Base-by-base conservation (phyloP, 2,329 filamentous ascomycete genomes). In the Colletotrichum sublineola region DNA sequence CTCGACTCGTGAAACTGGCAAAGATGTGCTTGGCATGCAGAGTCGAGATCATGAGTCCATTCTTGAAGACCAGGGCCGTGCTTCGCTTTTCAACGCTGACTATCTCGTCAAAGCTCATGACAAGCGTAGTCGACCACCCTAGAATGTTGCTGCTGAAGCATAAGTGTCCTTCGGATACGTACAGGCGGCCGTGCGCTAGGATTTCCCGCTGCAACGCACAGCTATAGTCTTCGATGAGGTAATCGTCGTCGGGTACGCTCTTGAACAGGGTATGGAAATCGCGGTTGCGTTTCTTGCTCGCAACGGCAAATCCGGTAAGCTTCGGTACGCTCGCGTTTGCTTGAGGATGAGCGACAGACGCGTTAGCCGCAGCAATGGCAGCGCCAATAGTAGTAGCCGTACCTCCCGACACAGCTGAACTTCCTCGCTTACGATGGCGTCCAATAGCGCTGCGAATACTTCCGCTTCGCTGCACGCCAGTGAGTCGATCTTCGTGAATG, bases 91-190 rank as follows among this genome's bases (percentile, higher is more conserved):
- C 96, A 9, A 99, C 93, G 0, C 96, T 95, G 29, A 98, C 94
- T 70, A 99, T 94, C 81, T 99, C 96, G 79, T 99, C 96, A 80
- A 99, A 99, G 81, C 95, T 97, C 85, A 99, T 97, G 64, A 99
- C 96, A 53, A 99, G 86, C 1, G 96, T 99, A 0, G 96, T 99
- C 31, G 97, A 93, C 96, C 96, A 99, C 66, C 96, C 96, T 58
- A 99, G 89, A 75, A 99, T 99, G 80, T 99, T 99, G 85, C 96
- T 98, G 78, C 95, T 98, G 83, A 99, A 99, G 85, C 96, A 99
- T 58, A 99, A 90, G 80, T 99, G 96, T 14, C 96, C 95, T 83
- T 99, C 96, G 0, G 96, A 98, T 53, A 99, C 94, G 79, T 99
- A 99, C 18, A 99, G 88, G 52, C 96, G 90, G 7, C 96, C 96